phyloP scores from a whole-genome alignment of 192 early-diverging fungal species.

The Coemansia sp. region DNA sequence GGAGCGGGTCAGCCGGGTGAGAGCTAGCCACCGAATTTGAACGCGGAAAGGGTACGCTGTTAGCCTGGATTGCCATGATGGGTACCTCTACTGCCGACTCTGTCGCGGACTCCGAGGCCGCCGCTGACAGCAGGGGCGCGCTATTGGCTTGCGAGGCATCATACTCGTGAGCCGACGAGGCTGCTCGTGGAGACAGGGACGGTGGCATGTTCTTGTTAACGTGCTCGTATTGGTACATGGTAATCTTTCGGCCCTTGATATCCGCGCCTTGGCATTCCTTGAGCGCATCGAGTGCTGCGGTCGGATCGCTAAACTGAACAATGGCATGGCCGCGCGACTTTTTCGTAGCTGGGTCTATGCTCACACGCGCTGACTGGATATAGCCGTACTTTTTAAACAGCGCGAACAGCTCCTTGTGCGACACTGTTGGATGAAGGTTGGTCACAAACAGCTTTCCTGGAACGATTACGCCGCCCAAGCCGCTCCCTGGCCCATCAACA shows the following conservation, averaged over 20 bases:
- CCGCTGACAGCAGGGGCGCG: neutral
- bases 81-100: neutral
- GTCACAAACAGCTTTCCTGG: slow-evolving; percentile 60
- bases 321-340: slow-evolving; percentile 55
- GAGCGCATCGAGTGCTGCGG: slow-evolving; percentile 46
- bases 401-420: slow-evolving; percentile 59
- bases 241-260: slow-evolving; percentile 56
- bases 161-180: neutral
- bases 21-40: slow-evolving; percentile 26
- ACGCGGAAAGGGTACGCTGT: slow-evolving; percentile 30
- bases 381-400: slow-evolving; percentile 60
- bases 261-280: slow-evolving; percentile 54
- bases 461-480: slow-evolving; percentile 50
- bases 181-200: neutral
- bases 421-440: slow-evolving; percentile 55
- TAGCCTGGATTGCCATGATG: neutral
- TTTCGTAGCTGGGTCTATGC: slow-evolving; percentile 50
- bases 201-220: slow-evolving; percentile 38
- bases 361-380: slow-evolving; percentile 57
- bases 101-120: neutral
- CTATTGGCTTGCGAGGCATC: neutral
- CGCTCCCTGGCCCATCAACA: slow-evolving; percentile 26
- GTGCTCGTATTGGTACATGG: slow-evolving; percentile 57
- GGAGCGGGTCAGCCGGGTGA: slow-evolving; percentile 20
- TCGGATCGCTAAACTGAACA: slow-evolving; percentile 55